A percentile compares a stretch with the other conserved stretches of the same genome.
These are phyloP conservation scores for Boletus vinaceobasis DNA, from an alignment of 768 basidiomycete species.

Conservation along the genomic window DNA sequence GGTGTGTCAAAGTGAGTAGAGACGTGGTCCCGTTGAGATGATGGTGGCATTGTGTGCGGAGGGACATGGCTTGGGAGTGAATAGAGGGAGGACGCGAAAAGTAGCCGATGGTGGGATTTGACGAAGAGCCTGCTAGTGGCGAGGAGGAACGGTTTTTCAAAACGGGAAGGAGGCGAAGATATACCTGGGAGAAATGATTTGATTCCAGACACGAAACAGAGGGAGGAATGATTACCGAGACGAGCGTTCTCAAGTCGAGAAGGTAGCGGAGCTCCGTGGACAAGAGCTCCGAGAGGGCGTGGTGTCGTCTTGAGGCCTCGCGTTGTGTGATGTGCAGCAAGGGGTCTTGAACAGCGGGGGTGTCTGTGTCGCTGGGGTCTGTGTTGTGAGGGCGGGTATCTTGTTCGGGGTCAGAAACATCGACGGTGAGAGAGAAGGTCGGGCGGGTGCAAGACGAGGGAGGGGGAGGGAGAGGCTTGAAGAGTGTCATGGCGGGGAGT, in stretches of 20 bases:
- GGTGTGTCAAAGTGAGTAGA: conserved; percentile 14
- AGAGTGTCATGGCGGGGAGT: conserved; percentile 35
- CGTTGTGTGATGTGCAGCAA: neutral
- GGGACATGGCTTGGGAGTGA: conserved; percentile 41
- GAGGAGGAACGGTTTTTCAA: conserved; percentile 33
- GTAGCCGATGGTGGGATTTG: conserved; percentile 28
- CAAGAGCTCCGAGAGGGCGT: conserved; percentile 83
- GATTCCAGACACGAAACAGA: neutral
- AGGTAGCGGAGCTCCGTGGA: conserved; percentile 84
- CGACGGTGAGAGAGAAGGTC: conserved; percentile 16
- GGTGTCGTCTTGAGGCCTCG: conserved; percentile 52
- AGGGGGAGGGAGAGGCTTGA: conserved; percentile 10
- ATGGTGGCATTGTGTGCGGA: conserved; percentile 46
- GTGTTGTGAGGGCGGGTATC: neutral
- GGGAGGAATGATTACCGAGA: conserved; percentile 52
- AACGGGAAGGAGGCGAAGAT: conserved; percentile 55
- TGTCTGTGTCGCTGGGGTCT: conserved; percentile 3
- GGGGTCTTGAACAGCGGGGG: neutral
- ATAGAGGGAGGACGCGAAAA: conserved; percentile 38
- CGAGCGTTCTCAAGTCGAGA: conserved; percentile 70
- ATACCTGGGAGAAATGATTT: conserved; percentile 46
- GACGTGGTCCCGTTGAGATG: conserved; percentile 23
- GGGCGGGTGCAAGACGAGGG: neutral
- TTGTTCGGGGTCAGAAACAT: conserved; percentile 18
- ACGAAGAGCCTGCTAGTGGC: conserved; percentile 19